Percentiles rank a stretch among this genome's conserved stretches.
Conservation (phyloP, 192 early-diverging fungal species). For the Backusella tuberculispora region DNA sequence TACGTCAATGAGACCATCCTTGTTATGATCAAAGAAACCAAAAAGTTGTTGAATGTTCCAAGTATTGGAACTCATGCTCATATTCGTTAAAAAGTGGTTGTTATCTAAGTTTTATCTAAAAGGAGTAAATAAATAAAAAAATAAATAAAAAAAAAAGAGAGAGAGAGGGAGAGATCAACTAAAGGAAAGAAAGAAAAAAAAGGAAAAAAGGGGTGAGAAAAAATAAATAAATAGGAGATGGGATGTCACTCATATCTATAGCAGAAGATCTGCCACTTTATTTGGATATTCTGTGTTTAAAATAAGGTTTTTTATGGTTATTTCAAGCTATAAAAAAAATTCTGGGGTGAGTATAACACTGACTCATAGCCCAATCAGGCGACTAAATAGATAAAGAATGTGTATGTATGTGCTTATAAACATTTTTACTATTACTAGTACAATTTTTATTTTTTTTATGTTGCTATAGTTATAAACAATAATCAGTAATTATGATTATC, state of each 20-base stretch:
- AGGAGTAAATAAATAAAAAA: slow-evolving; percentile 4
- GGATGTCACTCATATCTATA: neutral
- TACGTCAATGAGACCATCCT: slow-evolving; percentile 53
- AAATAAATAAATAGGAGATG: slow-evolving; percentile 17
- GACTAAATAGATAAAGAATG: neutral
- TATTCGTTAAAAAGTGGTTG: neutral
- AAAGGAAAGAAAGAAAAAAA: slow-evolving; percentile 17
- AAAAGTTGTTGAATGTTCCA: slow-evolving; percentile 46
- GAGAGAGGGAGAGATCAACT: neutral
- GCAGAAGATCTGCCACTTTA: neutral
- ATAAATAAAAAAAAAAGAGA: slow-evolving; percentile 6
- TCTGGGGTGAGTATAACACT: neutral
- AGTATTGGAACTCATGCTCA: slow-evolving; percentile 17
- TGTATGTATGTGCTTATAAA: neutral
- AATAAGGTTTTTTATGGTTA: neutral
- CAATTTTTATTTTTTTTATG: too few relatives aligned
- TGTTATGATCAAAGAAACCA: slow-evolving; percentile 51
- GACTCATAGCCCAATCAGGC: slow-evolving; percentile 7
- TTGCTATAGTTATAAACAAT: too few relatives aligned
- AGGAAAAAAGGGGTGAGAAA: slow-evolving; percentile 19
- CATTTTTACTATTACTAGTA: neutral
- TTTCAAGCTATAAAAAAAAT: neutral
- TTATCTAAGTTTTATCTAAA: neutral
- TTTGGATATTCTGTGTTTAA: neutral
- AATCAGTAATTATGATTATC: too few relatives aligned